Base-by-base conservation (phyloP, 2,329 filamentous ascomycete species). In the Myriosclerotinia scirpicola region DNA sequence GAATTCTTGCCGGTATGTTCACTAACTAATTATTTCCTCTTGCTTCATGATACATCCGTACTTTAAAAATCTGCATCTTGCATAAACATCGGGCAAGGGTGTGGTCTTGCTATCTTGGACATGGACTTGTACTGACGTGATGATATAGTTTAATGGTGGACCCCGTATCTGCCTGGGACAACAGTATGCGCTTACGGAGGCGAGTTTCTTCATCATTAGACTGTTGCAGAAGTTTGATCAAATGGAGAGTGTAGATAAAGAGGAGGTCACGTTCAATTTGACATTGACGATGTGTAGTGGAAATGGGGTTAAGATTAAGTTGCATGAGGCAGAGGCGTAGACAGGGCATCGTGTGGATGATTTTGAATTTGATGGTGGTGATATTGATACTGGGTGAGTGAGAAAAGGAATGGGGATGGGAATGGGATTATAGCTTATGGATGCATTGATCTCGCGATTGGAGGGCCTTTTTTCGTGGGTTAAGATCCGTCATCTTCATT, bases 111-210 rank as follows among this genome's bases (percentile, higher is more conserved):
- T 34, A 34, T 34, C 9, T 20, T 36, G 34, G 34, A 1, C 6
- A 7, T 7, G 2, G 20, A 17, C 8, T 17, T n/a, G 3, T 15
- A 20, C n/a, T 61, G 15, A 61, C 44, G 34, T 36, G 22, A 15
- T 2, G 14, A 11, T 38, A 20, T 17, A 58, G 73, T 78, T 80
- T 67, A 78, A 79, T 66, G 76, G 77, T 5, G 78, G 79, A 17
- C 75, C 77, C 3, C 73, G 78, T 9, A 76, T 79, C 48, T 79
- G 77, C 59, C 68, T 78, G 26, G 78, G 75, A 26, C 75, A 79
- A 58, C 77, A 79, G 71, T 79, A 78, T 66, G 76, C 77, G 22
- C 71, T 79, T 53, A 77, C 74, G 0, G 77, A 79, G 68, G 74
- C 74, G 5, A 71, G 72, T 1, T 79, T 78, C 62, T 74, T 76